phyloP scores from a whole-genome alignment of 1,284 basidiomycete species.

The Pterula multifida region DNA sequence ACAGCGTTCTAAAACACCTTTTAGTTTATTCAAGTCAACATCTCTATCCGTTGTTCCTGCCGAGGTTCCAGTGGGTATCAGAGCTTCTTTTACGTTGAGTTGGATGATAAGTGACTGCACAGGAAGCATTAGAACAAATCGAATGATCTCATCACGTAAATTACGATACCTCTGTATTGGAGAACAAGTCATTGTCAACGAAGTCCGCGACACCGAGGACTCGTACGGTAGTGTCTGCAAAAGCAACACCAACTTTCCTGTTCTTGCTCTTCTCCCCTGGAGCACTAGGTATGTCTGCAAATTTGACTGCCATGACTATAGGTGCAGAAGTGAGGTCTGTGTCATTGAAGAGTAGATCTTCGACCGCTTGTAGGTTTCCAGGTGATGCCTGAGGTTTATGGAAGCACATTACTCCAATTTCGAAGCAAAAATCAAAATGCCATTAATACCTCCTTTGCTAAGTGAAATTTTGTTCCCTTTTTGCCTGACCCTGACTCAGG shows the following conservation, averaged over 20 bases:
- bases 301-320: constrained; percentile 83
- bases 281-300: constrained; percentile 43
- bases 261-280: constrained; percentile 37
- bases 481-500: constrained; percentile 67
- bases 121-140: constrained; percentile 1
- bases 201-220: constrained; percentile 79
- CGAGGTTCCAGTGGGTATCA: constrained; percentile 56
- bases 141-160: background rate
- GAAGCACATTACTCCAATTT: too few relatives aligned
- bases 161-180: constrained; percentile 78
- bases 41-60: constrained; percentile 68
- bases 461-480: constrained; percentile 57
- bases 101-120: constrained; percentile 86
- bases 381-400: constrained; percentile 66
- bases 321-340: constrained; percentile 80
- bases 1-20: constrained; percentile 80
- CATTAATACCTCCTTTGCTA: constrained; percentile 85
- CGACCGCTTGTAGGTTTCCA: constrained; percentile 88
- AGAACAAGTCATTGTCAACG: constrained; percentile 91
- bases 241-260: constrained; percentile 61
- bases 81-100: constrained; percentile 91
- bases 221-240: constrained; percentile 65
- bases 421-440: constrained; percentile 7
- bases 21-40: constrained; percentile 78
- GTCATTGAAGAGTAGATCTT: constrained; percentile 85